Conservation (phyloP, 805 yeast genomes). For the Candida maesae region DNA sequence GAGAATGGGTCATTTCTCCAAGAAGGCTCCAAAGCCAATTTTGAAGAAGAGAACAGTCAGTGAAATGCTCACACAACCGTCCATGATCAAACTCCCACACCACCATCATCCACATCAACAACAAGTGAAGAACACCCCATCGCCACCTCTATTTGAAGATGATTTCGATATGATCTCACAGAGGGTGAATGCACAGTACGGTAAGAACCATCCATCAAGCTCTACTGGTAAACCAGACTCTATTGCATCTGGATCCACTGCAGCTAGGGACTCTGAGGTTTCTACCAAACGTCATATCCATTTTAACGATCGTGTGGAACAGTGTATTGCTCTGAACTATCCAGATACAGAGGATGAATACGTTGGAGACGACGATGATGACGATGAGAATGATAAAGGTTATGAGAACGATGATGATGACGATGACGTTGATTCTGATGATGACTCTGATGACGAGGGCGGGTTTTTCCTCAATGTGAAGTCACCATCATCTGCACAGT, state of each 20-base stretch:
- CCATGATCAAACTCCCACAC: conserved; percentile 25
- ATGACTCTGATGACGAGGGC: conserved; percentile 57
- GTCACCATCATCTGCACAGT: conserved; percentile 35
- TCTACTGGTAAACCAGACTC: conserved; percentile 1
- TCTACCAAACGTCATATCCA: conserved; percentile 63
- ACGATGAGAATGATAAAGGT: conserved; percentile 16
- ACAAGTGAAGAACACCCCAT: conserved; percentile 10
- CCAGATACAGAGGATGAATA: conserved; percentile 23
- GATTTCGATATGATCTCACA: conserved; percentile 25
- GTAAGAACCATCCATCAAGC: conserved; percentile 1
- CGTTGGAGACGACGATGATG: conserved; percentile 27
- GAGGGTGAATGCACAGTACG: conserved; percentile 28
- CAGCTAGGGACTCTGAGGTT: conserved; percentile 2
- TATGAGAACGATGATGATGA: conserved; percentile 22
- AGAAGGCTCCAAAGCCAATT: conserved; percentile 66
- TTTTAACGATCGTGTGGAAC: conserved; percentile 91
- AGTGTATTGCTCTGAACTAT: conserved; percentile 68
- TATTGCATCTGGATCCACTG: not conserved
- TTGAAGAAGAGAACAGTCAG: conserved; percentile 82
- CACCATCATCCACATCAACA: conserved; percentile 17
- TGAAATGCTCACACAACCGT: conserved; percentile 68
- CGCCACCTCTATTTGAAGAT: conserved; percentile 27
- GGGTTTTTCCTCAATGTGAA: conserved; percentile 62
- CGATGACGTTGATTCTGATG: conserved; percentile 26
- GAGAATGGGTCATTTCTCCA: conserved; percentile 8